A percentile compares a stretch with the other conserved stretches of the same genome.
Conservation (phyloP, 192 early-diverging fungal genomes). For the Piromyces finnis region DNA sequence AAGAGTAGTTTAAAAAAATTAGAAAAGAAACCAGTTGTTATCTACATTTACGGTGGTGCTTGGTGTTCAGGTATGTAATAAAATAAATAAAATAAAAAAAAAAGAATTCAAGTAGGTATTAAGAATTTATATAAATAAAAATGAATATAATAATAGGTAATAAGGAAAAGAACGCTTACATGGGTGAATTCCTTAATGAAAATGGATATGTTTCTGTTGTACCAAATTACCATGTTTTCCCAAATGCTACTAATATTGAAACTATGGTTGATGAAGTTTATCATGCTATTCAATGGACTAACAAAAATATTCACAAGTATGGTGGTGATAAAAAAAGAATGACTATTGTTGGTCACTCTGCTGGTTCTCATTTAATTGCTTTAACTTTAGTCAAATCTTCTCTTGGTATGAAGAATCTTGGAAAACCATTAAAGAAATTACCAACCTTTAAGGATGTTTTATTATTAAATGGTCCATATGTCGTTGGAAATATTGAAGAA, state of each 20-base stretch:
- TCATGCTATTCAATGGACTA: not conserved
- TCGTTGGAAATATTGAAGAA: not conserved
- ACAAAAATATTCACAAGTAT: not conserved
- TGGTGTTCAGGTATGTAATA: not conserved
- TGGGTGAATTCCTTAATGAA: not conserved
- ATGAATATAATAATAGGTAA: not conserved
- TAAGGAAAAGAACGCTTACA: not conserved
- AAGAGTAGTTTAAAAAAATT: not conserved
- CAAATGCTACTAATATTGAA: not conserved
- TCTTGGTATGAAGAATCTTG: not conserved
- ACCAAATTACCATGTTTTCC: not conserved
- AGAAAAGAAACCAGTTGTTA: not conserved
- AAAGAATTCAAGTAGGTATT: too few species aligned
- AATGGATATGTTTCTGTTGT: not conserved
- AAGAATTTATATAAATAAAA: too few species aligned
- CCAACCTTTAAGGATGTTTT: not conserved
- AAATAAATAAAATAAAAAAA: too few species aligned
- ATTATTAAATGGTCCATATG: not conserved
- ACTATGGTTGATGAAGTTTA: not conserved
- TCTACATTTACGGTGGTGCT: not conserved
- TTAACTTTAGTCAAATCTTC: not conserved
- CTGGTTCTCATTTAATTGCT: not conserved
- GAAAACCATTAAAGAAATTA: not conserved
- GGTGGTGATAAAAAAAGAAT: not conserved
- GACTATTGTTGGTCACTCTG: not conserved